These are phyloP conservation scores for Penicillium lagena DNA, from an alignment of 495 filamentous ascomycete species.

Conservation along the genomic window DNA sequence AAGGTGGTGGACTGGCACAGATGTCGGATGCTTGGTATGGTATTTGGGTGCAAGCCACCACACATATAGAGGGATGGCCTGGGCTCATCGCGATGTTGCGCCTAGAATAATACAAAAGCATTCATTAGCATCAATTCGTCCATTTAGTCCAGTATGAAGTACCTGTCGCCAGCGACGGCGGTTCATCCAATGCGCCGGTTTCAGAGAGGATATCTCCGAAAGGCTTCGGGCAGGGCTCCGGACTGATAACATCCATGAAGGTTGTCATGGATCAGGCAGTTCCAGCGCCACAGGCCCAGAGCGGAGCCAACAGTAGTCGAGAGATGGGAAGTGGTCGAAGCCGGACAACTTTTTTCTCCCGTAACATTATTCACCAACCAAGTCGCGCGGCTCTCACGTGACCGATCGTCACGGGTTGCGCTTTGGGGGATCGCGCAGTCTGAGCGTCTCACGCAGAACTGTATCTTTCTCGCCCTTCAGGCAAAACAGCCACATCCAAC, in stretches of 20 bases:
- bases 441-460: slow-evolving; percentile 15
- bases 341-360: too few species aligned
- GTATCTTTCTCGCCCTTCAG: slow-evolving; percentile 7
- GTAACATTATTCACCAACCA: not conserved
- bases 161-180: slow-evolving; percentile 23
- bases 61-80: too few species aligned
- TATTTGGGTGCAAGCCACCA: slow-evolving; percentile 1
- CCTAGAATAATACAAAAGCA: too few species aligned
- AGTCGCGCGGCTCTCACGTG: slow-evolving; percentile 23
- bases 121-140: too few species aligned
- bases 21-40: slow-evolving; percentile 1
- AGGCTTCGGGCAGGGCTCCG: slow-evolving; percentile 36
- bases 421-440: slow-evolving; percentile 31
- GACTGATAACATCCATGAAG: slow-evolving; percentile 48
- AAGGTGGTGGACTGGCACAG: not conserved
- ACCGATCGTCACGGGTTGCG: slow-evolving; percentile 32
- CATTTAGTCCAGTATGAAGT: not conserved
- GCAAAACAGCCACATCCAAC: not conserved
- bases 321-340: not conserved
- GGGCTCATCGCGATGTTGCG: too few species aligned
- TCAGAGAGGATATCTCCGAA: slow-evolving; percentile 33
- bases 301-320: slow-evolving; percentile 2
- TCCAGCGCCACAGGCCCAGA: slow-evolving; percentile 7
- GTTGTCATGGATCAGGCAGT: slow-evolving; percentile 18
- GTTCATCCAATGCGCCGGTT: slow-evolving; percentile 23